phyloP scores from a whole-genome alignment of 2,329 filamentous ascomycete species.

The Didymella keratinophila region DNA sequence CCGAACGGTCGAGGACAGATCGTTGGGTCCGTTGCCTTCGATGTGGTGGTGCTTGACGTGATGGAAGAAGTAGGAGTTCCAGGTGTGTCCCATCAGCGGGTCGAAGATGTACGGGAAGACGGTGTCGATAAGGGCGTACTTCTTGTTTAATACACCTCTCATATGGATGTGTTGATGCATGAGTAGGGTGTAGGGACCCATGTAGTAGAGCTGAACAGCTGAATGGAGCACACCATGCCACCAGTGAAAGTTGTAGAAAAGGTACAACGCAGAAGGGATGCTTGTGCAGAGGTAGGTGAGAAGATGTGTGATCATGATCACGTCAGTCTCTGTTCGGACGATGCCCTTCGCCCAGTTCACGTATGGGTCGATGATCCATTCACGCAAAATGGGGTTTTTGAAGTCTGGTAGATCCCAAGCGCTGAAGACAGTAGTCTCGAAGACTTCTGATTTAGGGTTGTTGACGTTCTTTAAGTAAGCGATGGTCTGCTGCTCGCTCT shows the following conservation, averaged over 20 bases:
- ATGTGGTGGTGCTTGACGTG: slow-evolving; percentile 88
- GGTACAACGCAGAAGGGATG: slow-evolving; percentile 70
- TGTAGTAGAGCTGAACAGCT: slow-evolving; percentile 71
- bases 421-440: slow-evolving; percentile 65
- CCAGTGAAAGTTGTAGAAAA: slow-evolving; percentile 73
- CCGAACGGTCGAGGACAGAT: slow-evolving; percentile 77
- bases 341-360: slow-evolving; percentile 62
- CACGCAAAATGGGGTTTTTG: slow-evolving; percentile 46
- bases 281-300: slow-evolving; percentile 74
- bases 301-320: slow-evolving; percentile 80
- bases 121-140: slow-evolving; percentile 65
- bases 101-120: slow-evolving; percentile 77
- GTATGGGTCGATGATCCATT: slow-evolving; percentile 67
- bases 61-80: slow-evolving; percentile 86
- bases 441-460: slow-evolving; percentile 56
- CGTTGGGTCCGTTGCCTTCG: slow-evolving; percentile 79
- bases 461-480: slow-evolving; percentile 59
- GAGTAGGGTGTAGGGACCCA: slow-evolving; percentile 79
- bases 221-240: slow-evolving; percentile 72
- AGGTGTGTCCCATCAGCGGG: slow-evolving; percentile 81
- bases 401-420: slow-evolving; percentile 61
- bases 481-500: slow-evolving; percentile 49
- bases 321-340: slow-evolving; percentile 73
- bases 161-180: slow-evolving; percentile 87
- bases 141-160: slow-evolving; percentile 69